Conservation (phyloP, 768 basidiomycete species). For the Trametes punicea region DNA sequence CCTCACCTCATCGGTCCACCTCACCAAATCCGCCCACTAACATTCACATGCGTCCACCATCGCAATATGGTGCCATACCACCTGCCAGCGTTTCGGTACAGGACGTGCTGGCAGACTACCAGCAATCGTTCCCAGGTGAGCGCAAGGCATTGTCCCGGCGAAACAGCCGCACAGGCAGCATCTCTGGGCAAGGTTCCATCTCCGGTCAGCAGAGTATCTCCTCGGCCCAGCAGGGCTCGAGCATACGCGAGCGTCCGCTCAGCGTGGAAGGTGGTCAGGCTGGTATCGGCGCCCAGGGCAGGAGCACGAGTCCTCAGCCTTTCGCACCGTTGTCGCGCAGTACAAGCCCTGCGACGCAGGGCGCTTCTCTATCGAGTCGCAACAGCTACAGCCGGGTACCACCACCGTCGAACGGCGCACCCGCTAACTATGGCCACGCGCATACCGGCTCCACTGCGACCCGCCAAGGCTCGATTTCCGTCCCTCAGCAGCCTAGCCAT, state of each 20-base stretch:
- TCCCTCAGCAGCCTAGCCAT: slow-evolving; percentile 23
- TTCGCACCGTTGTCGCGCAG: slow-evolving; percentile 40
- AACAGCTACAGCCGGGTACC: slow-evolving; percentile 21
- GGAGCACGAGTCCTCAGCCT: slow-evolving; percentile 61
- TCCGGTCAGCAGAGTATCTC: slow-evolving; percentile 19
- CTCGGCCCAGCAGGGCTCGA: slow-evolving; percentile 19
- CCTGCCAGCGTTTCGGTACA: slow-evolving; percentile 58
- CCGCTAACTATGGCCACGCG: slow-evolving; percentile 9
- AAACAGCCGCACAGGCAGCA: slow-evolving; percentile 40
- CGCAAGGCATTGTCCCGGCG: slow-evolving; percentile 55
- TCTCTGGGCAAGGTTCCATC: slow-evolving; percentile 30
- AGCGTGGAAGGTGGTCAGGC: slow-evolving; percentile 63
- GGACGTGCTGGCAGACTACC: slow-evolving; percentile 72
- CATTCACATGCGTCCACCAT: slow-evolving; percentile 71
- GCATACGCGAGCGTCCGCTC: slow-evolving; percentile 42
- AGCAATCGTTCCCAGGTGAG: slow-evolving; percentile 87
- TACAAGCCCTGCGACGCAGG: slow-evolving; percentile 43
- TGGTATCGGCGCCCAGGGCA: slow-evolving; percentile 78
- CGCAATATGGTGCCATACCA: slow-evolving; percentile 32
- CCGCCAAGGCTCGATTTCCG: slow-evolving; percentile 36
- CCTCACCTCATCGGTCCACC: slow-evolving; percentile 75
- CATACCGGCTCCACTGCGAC: slow-evolving; percentile 21
- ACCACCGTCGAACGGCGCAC: slow-evolving; percentile 14
- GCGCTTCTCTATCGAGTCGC: slow-evolving; percentile 22
- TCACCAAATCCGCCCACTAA: slow-evolving; percentile 76